These are phyloP conservation scores for Cryptococcus hybrid DNA, from an alignment of 1,284 basidiomycete species.

Conservation along the genomic window DNA sequence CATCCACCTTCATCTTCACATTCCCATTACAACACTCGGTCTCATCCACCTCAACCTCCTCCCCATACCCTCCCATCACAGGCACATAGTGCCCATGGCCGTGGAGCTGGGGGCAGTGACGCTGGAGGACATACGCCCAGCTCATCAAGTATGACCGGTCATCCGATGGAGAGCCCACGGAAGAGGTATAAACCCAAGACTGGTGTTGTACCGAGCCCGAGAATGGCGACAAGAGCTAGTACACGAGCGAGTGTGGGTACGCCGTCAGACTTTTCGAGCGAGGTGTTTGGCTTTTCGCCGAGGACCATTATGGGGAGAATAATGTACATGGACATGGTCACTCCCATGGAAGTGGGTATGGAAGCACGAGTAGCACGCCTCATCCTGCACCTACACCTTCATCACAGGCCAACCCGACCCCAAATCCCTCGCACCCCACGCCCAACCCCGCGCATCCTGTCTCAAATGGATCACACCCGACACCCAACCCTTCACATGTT, in stretches of 20 bases:
- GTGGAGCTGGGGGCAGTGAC: neutral
- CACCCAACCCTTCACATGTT: neutral
- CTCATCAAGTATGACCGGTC: neutral
- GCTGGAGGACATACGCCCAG: neutral
- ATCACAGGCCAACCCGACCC: neutral
- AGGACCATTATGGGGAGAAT: neutral
- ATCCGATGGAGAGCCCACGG: conserved; percentile 10
- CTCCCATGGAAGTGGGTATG: too few species aligned
- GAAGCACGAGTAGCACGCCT: neutral
- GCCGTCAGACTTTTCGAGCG: conserved; percentile 10
- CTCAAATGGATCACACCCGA: neutral
- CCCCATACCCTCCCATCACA: neutral
- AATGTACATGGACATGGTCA: too few species aligned
- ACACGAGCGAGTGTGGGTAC: conserved; percentile 4
- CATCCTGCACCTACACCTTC: neutral
- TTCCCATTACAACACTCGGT: neutral
- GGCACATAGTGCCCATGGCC: neutral
- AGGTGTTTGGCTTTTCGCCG: conserved; percentile 23
- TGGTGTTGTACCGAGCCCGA: conserved; percentile 24
- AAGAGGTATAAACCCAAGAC: conserved; percentile 19
- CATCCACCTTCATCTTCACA: neutral
- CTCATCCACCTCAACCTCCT: neutral
- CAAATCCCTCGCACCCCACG: neutral
- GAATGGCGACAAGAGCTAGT: conserved; percentile 27
- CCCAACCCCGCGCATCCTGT: neutral